These are phyloP conservation scores for Cladophialophora psammophila DNA, from an alignment of 2,329 filamentous ascomycete species.

Conservation along the genomic window DNA sequence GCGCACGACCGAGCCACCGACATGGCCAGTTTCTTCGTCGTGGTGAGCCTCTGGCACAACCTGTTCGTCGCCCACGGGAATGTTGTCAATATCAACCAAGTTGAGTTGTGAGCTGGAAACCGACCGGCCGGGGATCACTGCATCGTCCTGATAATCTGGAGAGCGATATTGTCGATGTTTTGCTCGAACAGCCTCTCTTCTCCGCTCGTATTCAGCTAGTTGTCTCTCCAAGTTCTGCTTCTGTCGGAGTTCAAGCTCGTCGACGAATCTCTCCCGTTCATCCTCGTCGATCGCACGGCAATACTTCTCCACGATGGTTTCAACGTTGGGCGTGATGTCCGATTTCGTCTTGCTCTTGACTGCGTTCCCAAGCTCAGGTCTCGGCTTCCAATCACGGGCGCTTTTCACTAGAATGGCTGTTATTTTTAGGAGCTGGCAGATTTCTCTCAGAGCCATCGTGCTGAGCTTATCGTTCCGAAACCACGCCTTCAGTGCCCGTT, in stretches of 20 bases:
- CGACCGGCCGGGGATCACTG: not conserved
- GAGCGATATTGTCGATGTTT: not conserved
- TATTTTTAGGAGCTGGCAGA: slow-evolving; percentile 26
- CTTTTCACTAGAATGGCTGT: slow-evolving; percentile 13
- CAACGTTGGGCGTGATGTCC: slow-evolving; percentile 26
- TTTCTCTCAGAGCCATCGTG: slow-evolving; percentile 19
- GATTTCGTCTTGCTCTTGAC: slow-evolving; percentile 32
- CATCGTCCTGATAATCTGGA: not conserved
- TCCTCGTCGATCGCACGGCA: not conserved
- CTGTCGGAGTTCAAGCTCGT: slow-evolving; percentile 20
- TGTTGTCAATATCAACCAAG: slow-evolving; percentile 33
- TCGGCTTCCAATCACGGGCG: slow-evolving; percentile 27
- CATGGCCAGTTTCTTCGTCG: slow-evolving; percentile 31
- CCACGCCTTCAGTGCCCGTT: slow-evolving; percentile 25
- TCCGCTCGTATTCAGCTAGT: not conserved
- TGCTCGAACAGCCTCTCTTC: not conserved
- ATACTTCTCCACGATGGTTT: slow-evolving; percentile 18
- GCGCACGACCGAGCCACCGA: slow-evolving; percentile 1
- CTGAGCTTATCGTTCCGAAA: slow-evolving; percentile 23
- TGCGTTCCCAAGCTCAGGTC: slow-evolving; percentile 22
- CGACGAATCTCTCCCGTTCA: slow-evolving; percentile 1
- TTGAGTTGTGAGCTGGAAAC: slow-evolving; percentile 4
- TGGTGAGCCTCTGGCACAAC: not conserved
- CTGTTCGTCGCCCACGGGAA: slow-evolving; percentile 12
- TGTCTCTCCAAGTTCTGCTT: slow-evolving; percentile 11